Evolutionary conservation across 768 basidiomycete species (phyloP), one percentile per base, ranked within the genome.

Genomic region (Galerina marginata): DNA sequence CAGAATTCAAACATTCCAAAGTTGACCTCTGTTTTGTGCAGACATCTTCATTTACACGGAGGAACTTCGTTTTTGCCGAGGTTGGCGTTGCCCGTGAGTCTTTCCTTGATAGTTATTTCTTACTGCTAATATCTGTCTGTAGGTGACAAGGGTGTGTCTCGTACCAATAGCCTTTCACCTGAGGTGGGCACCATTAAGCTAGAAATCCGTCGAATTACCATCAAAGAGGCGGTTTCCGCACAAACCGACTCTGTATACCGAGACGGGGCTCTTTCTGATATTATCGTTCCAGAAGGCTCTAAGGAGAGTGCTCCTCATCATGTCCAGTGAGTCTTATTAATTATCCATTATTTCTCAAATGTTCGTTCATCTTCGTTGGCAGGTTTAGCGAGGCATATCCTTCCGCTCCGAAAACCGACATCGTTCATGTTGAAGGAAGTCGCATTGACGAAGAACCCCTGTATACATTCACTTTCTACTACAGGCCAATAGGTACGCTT

Each of bases 321-420:
- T 23, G 39, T 53, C 51, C 39, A 5, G 51, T 53, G 38, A 39
- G 39, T 23, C 12, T n/a, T 33, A 7, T 33, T 9, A 2, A 26
- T 20, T 26, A 7, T 16, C 20, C 37, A 2, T 20, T 11, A 6
- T 20, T 10, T 53, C 9, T 26, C 25, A 3, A 10, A 6, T 4
- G 10, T 12, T 26, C 38, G 16, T 25, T 39, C 9, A 38, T 37
- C 2, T 12, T 20, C 9, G 54, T 29, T 15, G 11, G 20, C 6
- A 75, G 74, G 48, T 73, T 73, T 36, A 70, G 74, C 9, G 65
- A 72, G 23, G 74, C 74, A 62, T 77, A 77, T 46, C 62, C 36
- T 25, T 16, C 69, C 69, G 15, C 65, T 69, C 14, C 61, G 69
- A 54, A 64, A 72, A 6, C 68, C 67, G 1, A 72, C 23, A 38